A percentile compares a stretch with the other conserved stretches of the same genome.
These are phyloP conservation scores for Auricularia auricula-judae DNA, from an alignment of 768 basidiomycete species.

Conservation along the genomic window DNA sequence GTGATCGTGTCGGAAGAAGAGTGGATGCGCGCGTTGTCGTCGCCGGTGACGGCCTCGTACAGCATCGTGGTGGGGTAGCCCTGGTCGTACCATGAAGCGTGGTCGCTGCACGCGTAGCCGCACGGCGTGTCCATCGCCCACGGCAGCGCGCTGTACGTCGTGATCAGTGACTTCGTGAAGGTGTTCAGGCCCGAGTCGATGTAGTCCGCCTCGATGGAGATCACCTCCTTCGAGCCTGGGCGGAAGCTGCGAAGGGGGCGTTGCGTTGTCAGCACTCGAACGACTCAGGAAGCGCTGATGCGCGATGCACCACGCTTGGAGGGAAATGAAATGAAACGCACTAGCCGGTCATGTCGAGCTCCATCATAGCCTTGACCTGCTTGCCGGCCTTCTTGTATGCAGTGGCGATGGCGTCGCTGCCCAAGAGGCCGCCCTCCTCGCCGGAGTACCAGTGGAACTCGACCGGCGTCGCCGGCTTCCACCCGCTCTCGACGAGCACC, in stretches of 20 bases:
- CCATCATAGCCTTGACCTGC: slow-evolving; percentile 23
- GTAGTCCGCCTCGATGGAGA: not conserved
- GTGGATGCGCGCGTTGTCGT: slow-evolving; percentile 35
- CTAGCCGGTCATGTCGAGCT: slow-evolving; percentile 15
- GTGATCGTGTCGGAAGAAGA: slow-evolving; percentile 17
- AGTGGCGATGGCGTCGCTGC: slow-evolving; percentile 25
- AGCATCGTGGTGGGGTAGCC: slow-evolving; percentile 14
- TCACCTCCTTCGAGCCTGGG: slow-evolving; percentile 24
- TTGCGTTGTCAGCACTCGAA: too few relatives aligned
- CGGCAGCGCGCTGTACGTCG: slow-evolving; percentile 22
- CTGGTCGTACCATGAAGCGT: slow-evolving; percentile 18
- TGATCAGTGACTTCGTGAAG: slow-evolving; percentile 20
- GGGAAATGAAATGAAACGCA: not conserved
- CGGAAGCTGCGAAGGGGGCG: slow-evolving; percentile 25
- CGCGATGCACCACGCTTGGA: too few relatives aligned
- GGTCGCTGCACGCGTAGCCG: slow-evolving; percentile 26
- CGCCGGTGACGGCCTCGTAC: slow-evolving; percentile 30
- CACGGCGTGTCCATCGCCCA: slow-evolving; percentile 15
- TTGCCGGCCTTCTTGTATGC: slow-evolving; percentile 20
- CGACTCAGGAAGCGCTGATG: too few relatives aligned
- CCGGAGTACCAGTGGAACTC: slow-evolving; percentile 15
- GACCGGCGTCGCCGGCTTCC: slow-evolving; percentile 7
- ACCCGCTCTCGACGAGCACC: slow-evolving; percentile 4
- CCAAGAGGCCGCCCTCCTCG: slow-evolving; percentile 15
- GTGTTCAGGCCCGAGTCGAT: slow-evolving; percentile 16